Base-by-base conservation (phyloP, 208 protist genomes). In the Tritrichomonas musculus region DNA sequence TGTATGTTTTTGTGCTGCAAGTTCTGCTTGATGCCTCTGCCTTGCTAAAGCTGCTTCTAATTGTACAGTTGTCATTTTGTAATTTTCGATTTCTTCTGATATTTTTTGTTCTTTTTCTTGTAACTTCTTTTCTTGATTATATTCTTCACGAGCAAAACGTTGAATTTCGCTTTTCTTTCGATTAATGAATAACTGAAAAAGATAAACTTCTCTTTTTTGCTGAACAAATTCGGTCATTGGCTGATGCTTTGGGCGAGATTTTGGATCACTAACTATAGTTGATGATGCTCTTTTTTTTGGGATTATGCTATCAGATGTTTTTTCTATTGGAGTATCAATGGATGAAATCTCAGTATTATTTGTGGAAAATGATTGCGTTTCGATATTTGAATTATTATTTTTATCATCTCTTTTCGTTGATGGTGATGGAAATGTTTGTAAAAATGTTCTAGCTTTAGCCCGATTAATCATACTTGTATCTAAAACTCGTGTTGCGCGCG, bases 21-120 rank as follows among this genome's bases (percentile, higher is more conserved):
- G 14, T 53, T 88, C 77, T 36, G 41, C 44, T 39, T 25, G 27
- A 20, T 88, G 33, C 39, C 44, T 88, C 3, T 27, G 8, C 39
- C 77, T 25, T 57, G 41, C 27, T 39, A 88, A 27, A 57, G 33
- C 77, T 33, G 77, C 77, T n/a, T 88, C 77, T 27, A 88, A 33
- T 88, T 88, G 77, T 27, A 47, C 44, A 39, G 41, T 44, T 0
- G 77, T 57, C 77, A 53, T 53, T 20, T 88, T 88, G n/a, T 88
- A 88, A 39, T 57, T 25, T 25, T 88, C 44, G 27, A 33, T 44
- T 88, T 25, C 44, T 88, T 88, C 77, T 3, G 77, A 25, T 39
- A 88, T 88, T 60, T 88, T 88, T 25, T 8, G 3, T 88, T 88
- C 77, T 88, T 88, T 47, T 88, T 88, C 47, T 44, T 57, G 14